Base-by-base conservation (phyloP, 371 early-diverging fungal genomes). In the Lichtheimia hyalospora region DNA sequence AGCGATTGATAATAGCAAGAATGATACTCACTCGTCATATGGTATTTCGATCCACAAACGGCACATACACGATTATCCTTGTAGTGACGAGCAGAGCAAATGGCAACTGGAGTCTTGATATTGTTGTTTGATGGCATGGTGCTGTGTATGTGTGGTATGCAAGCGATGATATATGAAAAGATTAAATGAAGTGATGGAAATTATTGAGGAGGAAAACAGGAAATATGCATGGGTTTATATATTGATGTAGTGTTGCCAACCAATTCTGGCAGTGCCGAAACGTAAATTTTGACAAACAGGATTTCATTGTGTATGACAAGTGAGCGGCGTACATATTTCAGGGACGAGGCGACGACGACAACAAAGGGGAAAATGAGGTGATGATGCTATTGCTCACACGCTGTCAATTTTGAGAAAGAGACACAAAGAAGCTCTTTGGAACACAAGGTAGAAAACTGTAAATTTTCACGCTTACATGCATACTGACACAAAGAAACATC, bases 1-100 rank as follows among this genome's bases (percentile, higher is more conserved):
- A 16, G 0, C 44, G 15, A 21, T 0, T 40, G 23, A 14, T n/a
- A 54, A 21, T 42, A 48, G 44, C 16, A 49, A 27, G 42, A 20
- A 23, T 10, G 12, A 15, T 15, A 67, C 70, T 62, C 66, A 74
- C 74, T 74, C 57, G 74, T 74, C 70, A 70, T 74, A 61, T 74
- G 74, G 52, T 59, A 52, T 6, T 39, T 44, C 25, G 74, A 74
- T 23, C 74, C 74, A 62, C 74, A 74, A 14, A 70, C 68, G 49
- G 61, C 63, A 42, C 74, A 74, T 4, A 43, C 28, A 20, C 59
- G 67, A 24, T 42, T 16, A 4, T 48, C 49, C 2, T 65, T 49
- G 23, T 50, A 21, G 40, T 62, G 51, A 18, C 54, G 46, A 34
- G 24, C 21, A 42, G 41, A 50, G 25, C 49, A 57, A 5, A n/a